Base-by-base conservation (phyloP, 2,329 filamentous ascomycete genomes). In the Didymella keratinophila region DNA sequence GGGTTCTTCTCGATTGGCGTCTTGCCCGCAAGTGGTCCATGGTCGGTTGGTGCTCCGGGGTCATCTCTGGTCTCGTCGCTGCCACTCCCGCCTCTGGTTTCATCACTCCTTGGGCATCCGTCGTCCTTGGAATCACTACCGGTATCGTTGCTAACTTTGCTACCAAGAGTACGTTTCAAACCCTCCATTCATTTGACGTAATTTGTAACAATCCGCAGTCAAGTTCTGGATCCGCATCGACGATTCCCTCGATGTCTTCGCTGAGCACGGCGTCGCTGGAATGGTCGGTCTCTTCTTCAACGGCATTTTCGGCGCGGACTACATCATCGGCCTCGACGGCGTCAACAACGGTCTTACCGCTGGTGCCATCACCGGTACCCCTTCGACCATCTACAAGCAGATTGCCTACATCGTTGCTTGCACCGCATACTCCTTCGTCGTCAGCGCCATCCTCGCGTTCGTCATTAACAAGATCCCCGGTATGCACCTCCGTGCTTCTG, bases 1-100 rank as follows among this genome's bases (percentile, higher is more conserved):
- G 95, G 95, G 93, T 93, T 71, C 80, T 98, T 46, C 92, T 98
- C 71, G 95, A 99, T 86, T 98, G 89, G 86, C 90, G 95, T 61
- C 87, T 98, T 58, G 93, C 93, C 59, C 88, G 88, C 79, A 97
- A 97, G 83, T 97, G 93, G 93, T 97, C 87, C 63, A 92, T 94
- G 79, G 90, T 97, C 69, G 93, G 92, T 44, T 93, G 93, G 90
- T 95, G 92, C 83, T 95, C 92, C 37, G 93, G 93, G 61, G 89
- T 88, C 66, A 93, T 97, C 73, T 89, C 91, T 27, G 91, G 92
- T 51, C 87, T 97, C 21, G 93, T 97, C 34, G 91, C 92, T 65
- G 95, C 95, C 53, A 95, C 92, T 9, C 90, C 92, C 6, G 90
- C 89, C 3, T 90, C 93, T 14, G 91, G 92, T 71, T 94, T 88